Base-by-base conservation (phyloP, 805 yeast species). In the Zygotorulaspora florentina region DNA sequence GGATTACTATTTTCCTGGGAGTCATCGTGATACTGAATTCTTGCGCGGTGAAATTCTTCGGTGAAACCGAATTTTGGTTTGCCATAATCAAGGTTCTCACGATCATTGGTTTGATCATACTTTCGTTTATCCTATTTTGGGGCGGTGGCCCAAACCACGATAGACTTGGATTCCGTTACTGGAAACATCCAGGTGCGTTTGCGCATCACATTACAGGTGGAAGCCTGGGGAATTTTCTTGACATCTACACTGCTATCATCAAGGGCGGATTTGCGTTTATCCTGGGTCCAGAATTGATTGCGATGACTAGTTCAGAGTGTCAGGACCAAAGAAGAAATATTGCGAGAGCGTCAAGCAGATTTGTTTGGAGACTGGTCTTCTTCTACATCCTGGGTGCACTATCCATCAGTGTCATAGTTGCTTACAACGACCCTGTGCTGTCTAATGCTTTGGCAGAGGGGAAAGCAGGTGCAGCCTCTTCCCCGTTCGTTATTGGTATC, bases 181-280 rank as follows among this genome's bases (percentile, higher is more conserved):
- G 88, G 88, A 63, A 71, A 41, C 48, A 68, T 45, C 83, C 83
- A 5, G 83, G 83, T 54, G 76, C 81, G 0, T 83, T 82, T 53
- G 69, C 75, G 44, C 57, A 67, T 53, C 77, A 79, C 54, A 55
- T 77, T 42, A 65, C 69, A 1, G 59, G 56, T 8, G 87, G 87
- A 20, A 62, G 66, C 46, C 73, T 84, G 25, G 89, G 87, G 38
- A 74, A 73, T 50, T 81, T 84, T 62, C 65, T 79, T 27, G 87
- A 83, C 12, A 71, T 81, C 45, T 79, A 83, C 79, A 76, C 80
- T 12, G 80, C 77, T 43, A 68, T 82, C 40, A 76, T 81, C 52
- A 80, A 78, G 56, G 79, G 84, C 34, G 87, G 81, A 12, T 82
- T 80, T 54, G 78, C 85, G 3, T 81, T 80, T 58, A 77, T 81